Conservation (phyloP, 805 yeast species). For the Schizosaccharomyces osmophilus region DNA sequence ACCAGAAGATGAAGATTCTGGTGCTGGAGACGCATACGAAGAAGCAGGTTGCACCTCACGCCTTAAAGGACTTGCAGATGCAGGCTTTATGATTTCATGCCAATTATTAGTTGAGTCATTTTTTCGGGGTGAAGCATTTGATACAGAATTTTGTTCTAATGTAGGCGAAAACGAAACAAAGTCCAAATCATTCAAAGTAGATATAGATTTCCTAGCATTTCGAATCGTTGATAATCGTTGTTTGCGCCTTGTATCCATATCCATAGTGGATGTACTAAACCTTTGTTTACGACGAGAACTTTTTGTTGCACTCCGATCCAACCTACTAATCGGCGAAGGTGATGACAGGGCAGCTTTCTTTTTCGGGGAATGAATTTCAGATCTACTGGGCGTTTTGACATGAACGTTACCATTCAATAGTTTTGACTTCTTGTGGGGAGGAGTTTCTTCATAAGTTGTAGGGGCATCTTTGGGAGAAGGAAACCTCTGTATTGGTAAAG, state of each 20-base stretch:
- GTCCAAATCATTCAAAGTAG: conserved; percentile 5
- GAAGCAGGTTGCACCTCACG: no score
- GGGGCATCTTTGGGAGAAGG: no score
- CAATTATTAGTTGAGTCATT: not conserved
- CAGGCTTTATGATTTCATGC: no score
- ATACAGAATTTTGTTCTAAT: not conserved
- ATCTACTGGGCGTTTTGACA: no score
- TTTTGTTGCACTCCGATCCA: not conserved
- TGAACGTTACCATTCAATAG: no score
- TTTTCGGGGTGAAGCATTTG: not conserved
- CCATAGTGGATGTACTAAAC: not conserved
- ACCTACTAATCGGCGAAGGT: not conserved
- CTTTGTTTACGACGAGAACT: not conserved
- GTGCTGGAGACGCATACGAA: no score
- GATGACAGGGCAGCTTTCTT: not conserved
- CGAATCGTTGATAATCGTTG: not conserved
- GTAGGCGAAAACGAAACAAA: conserved; percentile 2
- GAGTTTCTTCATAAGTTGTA: no score
- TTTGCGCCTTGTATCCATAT: not conserved
- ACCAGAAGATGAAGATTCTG: no score
- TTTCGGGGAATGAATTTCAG: no score
- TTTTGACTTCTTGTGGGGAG: no score
- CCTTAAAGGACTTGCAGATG: no score
- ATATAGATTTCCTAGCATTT: not conserved
- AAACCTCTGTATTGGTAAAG: no score